These are phyloP conservation scores for Botryotinia calthae DNA, from an alignment of 2,329 filamentous ascomycete species.

Conservation along the genomic window DNA sequence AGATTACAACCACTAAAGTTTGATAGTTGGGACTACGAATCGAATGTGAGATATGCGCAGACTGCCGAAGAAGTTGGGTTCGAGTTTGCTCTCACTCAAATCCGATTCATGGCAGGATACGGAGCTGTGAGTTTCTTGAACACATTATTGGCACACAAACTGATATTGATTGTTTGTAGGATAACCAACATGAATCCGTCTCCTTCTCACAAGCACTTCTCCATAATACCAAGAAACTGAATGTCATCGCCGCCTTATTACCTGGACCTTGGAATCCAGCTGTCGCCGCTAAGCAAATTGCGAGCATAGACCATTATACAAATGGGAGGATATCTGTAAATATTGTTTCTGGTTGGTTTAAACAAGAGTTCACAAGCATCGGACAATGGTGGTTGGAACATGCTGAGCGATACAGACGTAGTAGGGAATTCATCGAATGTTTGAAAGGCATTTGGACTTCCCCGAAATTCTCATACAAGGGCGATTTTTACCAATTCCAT, in stretches of 20 bases:
- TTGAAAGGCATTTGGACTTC: slow-evolving; percentile 52
- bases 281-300: slow-evolving; percentile 52
- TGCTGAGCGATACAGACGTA: slow-evolving; percentile 49
- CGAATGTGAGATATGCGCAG: slow-evolving; percentile 49
- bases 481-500: slow-evolving; percentile 53
- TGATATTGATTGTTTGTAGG: slow-evolving; percentile 22
- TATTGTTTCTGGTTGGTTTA: slow-evolving; percentile 54
- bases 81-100: slow-evolving; percentile 52
- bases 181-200: slow-evolving; percentile 52
- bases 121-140: slow-evolving; percentile 39
- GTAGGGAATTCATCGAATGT: slow-evolving; percentile 50
- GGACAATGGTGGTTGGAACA: slow-evolving; percentile 56
- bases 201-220: slow-evolving; percentile 52
- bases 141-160: neutral
- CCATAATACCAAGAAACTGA: slow-evolving; percentile 47
- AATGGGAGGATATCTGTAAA: slow-evolving; percentile 53
- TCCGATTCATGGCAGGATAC: slow-evolving; percentile 52
- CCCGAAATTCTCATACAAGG: slow-evolving; percentile 49
- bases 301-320: slow-evolving; percentile 51
- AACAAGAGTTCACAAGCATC: slow-evolving; percentile 50
- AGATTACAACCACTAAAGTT: neutral
- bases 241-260: slow-evolving; percentile 51
- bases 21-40: slow-evolving; percentile 46
- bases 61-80: slow-evolving; percentile 50
- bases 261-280: slow-evolving; percentile 52